Percentiles rank a stretch among this genome's conserved stretches.
Conservation (phyloP, 345 rosid genomes). For the Citrus australasica region DNA sequence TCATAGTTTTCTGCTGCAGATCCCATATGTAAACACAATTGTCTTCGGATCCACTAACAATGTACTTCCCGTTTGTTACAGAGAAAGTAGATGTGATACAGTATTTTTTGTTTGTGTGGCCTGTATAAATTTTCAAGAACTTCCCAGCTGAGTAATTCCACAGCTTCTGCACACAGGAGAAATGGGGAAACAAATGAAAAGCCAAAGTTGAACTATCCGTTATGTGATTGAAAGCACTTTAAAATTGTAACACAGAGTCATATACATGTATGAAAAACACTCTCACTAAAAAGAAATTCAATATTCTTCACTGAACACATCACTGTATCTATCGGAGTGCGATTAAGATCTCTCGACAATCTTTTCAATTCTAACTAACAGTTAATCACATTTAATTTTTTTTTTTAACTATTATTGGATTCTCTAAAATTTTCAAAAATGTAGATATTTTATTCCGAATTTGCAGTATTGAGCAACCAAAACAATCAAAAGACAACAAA, state of each 20-base stretch:
- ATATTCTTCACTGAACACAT: background rate
- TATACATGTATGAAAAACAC: background rate
- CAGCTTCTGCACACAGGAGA: slow-evolving; percentile 53
- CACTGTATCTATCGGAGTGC: background rate
- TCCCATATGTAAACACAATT: slow-evolving; percentile 89
- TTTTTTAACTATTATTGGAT: background rate
- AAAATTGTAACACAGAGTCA: background rate
- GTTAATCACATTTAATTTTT: background rate
- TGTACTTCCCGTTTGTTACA: slow-evolving; percentile 87
- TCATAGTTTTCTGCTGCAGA: slow-evolving; percentile 75
- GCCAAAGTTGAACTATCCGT: background rate
- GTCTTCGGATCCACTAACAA: slow-evolving; percentile 96
- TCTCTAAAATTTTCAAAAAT: background rate
- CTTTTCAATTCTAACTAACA: background rate
- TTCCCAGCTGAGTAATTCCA: slow-evolving; percentile 88
- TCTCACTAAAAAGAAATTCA: background rate
- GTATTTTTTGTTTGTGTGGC: slow-evolving; percentile 73
- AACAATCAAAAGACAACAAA: background rate
- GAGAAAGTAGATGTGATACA: slow-evolving; percentile 93
- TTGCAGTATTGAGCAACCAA: background rate
- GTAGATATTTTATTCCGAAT: background rate
- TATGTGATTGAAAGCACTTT: background rate
- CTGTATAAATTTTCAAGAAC: slow-evolving; percentile 76
- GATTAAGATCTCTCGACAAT: background rate
- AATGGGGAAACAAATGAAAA: background rate